Evolutionary conservation across 352 stramenopile species (phyloP), one percentile per base, ranked within the genome.

Genomic region (Globisporangium uncinulatum): DNA sequence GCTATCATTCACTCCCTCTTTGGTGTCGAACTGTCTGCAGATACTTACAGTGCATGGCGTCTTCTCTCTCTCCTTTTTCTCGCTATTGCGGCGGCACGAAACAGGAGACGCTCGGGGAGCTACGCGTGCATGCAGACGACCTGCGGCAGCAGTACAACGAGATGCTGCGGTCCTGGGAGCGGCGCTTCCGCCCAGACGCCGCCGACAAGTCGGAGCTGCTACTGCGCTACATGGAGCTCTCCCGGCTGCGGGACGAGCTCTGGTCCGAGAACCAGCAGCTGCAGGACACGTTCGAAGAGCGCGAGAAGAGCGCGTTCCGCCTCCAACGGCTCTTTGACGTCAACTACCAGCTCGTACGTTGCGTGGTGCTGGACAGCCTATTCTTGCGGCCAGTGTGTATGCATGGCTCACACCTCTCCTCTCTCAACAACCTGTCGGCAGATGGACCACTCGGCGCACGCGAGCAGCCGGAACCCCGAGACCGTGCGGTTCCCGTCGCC

Each of bases 191-290:
- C 10, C 55, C 54, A 10, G 65, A 67, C 45, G 68, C 61, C 2
- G 66, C 63, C 14, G 50, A 54, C 15, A 63, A 63, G 21, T 71
- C 72, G 36, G 61, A 61, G 36, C 65, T 82, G 32, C 71, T 82
- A 67, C 63, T 76, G 42, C 67, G 70, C 4, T 82, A 82, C 46
- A 46, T 82, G 70, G 70, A 79, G 31, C 65, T 82, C 7, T 57
- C 70, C 21, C 66, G 67, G 20, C 57, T 76, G 14, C 72, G 72
- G n/a, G 72, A 82, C 51, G 67, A 65, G 42, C 67, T 82, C 44
- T 82, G 72, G 72, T 57, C 70, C 53, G 72, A 82, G 57, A 82
- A 82, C 41, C 73, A 71, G 56, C 69, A 76, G 67, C 70, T 79
- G 43, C 72, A 79, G 46, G 70, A 75, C 39, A 51, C 74, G 29